phyloP scores from a whole-genome alignment of 257 asterid species.

The Solanum corneliomulleri region DNA sequence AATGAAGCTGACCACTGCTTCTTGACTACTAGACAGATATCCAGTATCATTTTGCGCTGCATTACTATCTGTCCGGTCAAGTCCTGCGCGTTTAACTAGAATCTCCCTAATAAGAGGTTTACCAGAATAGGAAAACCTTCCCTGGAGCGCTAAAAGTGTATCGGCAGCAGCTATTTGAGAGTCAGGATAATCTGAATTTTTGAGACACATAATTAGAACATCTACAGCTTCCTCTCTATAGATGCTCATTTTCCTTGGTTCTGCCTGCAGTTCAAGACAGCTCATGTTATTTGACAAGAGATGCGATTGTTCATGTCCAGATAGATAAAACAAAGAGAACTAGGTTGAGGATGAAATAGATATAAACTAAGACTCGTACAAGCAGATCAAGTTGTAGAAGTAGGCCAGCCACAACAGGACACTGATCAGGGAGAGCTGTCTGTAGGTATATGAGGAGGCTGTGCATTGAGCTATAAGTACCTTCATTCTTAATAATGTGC shows the following conservation, averaged over 20 bases:
- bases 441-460: slow-evolving; percentile 59
- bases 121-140: slow-evolving; percentile 76
- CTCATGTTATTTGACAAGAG: neutral
- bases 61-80: slow-evolving; percentile 31
- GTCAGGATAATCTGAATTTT: slow-evolving; percentile 43
- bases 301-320: neutral
- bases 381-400: slow-evolving; percentile 81
- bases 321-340: neutral
- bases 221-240: slow-evolving; percentile 82
- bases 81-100: slow-evolving; percentile 62
- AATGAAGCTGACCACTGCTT: slow-evolving; percentile 30
- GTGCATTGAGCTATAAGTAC: slow-evolving; percentile 67
- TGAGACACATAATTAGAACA: slow-evolving; percentile 55
- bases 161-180: slow-evolving; percentile 69
- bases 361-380: slow-evolving; percentile 20
- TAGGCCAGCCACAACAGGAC: slow-evolving; percentile 65
- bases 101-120: slow-evolving; percentile 52
- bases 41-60: slow-evolving; percentile 35
- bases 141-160: slow-evolving; percentile 56
- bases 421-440: slow-evolving; percentile 37
- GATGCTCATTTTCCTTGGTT: slow-evolving; percentile 89
- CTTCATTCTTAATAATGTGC: slow-evolving; percentile 61
- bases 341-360: neutral
- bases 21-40: slow-evolving; percentile 20
- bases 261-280: slow-evolving; percentile 29